Evolutionary conservation across 2,329 filamentous ascomycete species (phyloP).

Genomic region (Pyrenochaeta sp.): DNA sequence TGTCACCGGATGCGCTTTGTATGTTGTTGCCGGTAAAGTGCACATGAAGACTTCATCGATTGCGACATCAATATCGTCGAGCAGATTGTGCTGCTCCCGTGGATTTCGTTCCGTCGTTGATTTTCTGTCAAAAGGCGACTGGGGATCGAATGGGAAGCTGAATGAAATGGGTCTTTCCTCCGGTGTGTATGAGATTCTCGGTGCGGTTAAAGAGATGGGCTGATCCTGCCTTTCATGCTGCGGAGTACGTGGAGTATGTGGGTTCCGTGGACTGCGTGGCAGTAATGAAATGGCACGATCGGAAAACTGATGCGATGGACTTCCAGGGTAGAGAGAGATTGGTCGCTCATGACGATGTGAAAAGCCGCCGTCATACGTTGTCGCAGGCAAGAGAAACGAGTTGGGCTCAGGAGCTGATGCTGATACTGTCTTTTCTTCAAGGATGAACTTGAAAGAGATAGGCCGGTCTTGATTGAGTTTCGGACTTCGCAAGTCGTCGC

Average conservation of each 20-base stretch:
- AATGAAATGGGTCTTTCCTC: conserved; percentile 27
- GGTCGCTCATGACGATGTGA: conserved; percentile 15
- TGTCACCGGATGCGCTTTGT: conserved; percentile 21
- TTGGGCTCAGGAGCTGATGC: conserved; percentile 20
- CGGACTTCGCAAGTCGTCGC: conserved; percentile 14
- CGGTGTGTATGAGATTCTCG: conserved; percentile 18
- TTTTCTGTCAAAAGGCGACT: conserved; percentile 23
- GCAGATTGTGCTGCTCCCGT: conserved; percentile 20
- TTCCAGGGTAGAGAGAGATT: conserved; percentile 21
- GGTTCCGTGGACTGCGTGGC: conserved; percentile 9
- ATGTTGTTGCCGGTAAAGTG: conserved; percentile 23
- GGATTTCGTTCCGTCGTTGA: conserved; percentile 16
- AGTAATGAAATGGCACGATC: conserved; percentile 13
- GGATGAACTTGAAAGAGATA: conserved; percentile 22
- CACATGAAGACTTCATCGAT: conserved; percentile 35
- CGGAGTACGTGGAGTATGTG: not conserved
- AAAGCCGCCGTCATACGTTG: conserved; percentile 30
- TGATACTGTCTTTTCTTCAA: conserved; percentile 17
- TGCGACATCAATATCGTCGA: conserved; percentile 35
- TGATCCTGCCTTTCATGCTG: conserved; percentile 3
- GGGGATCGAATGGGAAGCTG: conserved; percentile 21
- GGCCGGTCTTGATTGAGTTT: conserved; percentile 13
- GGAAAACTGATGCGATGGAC: conserved; percentile 1
- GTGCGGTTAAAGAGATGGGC: conserved; percentile 2
- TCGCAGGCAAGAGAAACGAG: conserved; percentile 31